A percentile compares a stretch with the other conserved stretches of the same genome.
phyloP scores from a whole-genome alignment of 176 grass and related monocot species.

The Avena eriantha region DNA sequence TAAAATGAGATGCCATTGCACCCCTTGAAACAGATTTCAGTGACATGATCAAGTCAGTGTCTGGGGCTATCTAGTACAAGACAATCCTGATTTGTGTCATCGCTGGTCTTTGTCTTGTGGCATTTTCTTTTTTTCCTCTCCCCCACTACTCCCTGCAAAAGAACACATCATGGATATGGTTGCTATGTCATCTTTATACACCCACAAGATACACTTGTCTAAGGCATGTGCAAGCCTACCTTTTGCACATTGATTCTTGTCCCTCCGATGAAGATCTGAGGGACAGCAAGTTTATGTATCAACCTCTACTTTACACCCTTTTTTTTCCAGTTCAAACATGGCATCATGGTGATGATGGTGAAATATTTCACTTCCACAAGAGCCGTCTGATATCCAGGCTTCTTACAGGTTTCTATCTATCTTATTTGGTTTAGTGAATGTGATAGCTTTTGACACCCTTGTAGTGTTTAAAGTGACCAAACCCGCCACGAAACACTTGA shows the following conservation, averaged over 20 bases:
- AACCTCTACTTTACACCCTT: conserved; percentile 10
- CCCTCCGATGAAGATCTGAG: conserved; percentile 35
- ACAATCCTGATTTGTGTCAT: conserved; percentile 45
- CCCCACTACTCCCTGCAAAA: conserved; percentile 50
- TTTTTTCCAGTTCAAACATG: conserved; percentile 29
- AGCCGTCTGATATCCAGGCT: background rate
- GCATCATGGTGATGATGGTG: conserved; percentile 7
- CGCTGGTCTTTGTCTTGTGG: conserved; percentile 37
- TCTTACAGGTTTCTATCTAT: background rate
- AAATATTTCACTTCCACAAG: conserved; percentile 19
- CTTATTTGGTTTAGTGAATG: conserved; percentile 3
- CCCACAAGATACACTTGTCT: conserved; percentile 54
- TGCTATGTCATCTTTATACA: conserved; percentile 57
- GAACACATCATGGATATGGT: conserved; percentile 49
- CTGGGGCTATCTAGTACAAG: conserved; percentile 18
- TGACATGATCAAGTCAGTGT: conserved; percentile 28
- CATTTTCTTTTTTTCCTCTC: conserved; percentile 46
- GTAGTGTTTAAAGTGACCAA: conserved; percentile 22
- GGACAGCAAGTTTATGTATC: conserved; percentile 14
- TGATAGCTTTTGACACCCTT: conserved; percentile 6
- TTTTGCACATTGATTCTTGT: conserved; percentile 36
- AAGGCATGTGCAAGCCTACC: conserved; percentile 25
- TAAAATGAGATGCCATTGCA: conserved; percentile 29
- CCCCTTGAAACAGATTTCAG: conserved; percentile 14
- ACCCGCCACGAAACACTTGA: conserved; percentile 7